Conservation (phyloP, 2,329 filamentous ascomycete species). For the Monilinia polystroma region DNA sequence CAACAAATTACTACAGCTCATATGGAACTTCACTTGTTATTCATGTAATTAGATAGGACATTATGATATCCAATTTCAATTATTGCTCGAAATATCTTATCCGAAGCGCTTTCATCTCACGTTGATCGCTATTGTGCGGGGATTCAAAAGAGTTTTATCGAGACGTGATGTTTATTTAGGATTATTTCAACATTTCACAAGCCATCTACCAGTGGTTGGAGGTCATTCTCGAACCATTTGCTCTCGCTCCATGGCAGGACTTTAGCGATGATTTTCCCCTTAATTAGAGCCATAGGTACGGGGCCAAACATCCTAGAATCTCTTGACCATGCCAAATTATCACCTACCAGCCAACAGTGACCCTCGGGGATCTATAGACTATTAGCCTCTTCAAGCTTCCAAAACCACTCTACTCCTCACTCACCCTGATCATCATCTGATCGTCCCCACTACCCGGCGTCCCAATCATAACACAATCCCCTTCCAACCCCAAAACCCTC, state of each 20-base stretch:
- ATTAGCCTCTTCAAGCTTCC: conserved; percentile 3
- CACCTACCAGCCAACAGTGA: conserved; percentile 88
- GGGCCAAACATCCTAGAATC: conserved; percentile 89
- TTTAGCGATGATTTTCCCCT: conserved; percentile 73
- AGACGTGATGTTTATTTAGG: neutral
- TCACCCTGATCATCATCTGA: conserved; percentile 63
- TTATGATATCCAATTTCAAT: conserved; percentile 39
- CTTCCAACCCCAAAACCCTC: conserved; percentile 47
- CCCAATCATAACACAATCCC: conserved; percentile 70
- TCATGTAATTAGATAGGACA: conserved; percentile 42
- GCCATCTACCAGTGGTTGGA: conserved; percentile 40
- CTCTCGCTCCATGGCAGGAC: conserved; percentile 52
- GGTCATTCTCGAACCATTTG: conserved; percentile 49
- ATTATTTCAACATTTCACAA: neutral
- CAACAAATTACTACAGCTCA: conserved; percentile 36
- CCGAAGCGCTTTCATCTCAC: neutral
- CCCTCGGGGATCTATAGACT: conserved; percentile 72
- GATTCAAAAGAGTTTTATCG: too few species aligned
- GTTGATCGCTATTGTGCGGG: neutral
- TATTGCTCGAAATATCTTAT: conserved; percentile 16
- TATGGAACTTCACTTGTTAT: conserved; percentile 34
- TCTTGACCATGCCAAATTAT: conserved; percentile 79
- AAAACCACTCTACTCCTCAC: conserved; percentile 20
- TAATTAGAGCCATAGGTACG: conserved; percentile 78
- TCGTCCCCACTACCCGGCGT: conserved; percentile 49